Base-by-base conservation (phyloP, 371 early-diverging fungal genomes). In the Gilbertella persicaria region DNA sequence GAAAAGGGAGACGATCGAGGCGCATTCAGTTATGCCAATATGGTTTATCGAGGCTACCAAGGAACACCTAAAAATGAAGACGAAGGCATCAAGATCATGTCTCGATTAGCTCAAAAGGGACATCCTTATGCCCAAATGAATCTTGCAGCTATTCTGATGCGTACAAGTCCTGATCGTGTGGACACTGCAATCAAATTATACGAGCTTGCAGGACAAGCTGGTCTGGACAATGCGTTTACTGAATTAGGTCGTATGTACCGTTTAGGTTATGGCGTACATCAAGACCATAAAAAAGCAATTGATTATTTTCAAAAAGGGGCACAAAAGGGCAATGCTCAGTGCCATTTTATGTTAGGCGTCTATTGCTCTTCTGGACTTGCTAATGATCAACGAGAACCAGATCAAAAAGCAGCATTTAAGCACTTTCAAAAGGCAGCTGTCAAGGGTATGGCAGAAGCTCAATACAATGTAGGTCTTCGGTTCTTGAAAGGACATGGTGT, bases 71-170 rank as follows among this genome's bases (percentile, higher is more conserved):
- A 68, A 28, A 55, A 75, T 26, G 69, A 69, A 47, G 65, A 64
- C 4, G 43, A 58, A 16, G 76, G 70, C 9, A 58, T 71, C 35
- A 28, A 52, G 14, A 56, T 79, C 37, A 46, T 73, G 42, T 71
- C 75, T 1, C 40, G 66, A 33, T 35, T 79, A 13, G 74, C 79
- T 3, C 68, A 66, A 29, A 79, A 73, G 35, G 79, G 76, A 1
- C 74, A 75, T 48, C 76, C 76, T 8, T 64, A 69, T 45, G 75
- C 79, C 23, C 79, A 79, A 60, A 69, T 71, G 70, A 71, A 71
- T 33, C 38, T 79, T 33, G 79, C 79, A 7, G 48, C 72, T n/a
- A 75, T 74, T 23, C 25, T 75, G 10, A 71, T 73, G 68, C 69
- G 75, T 8, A 63, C 66, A 4, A 67, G 69, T 29, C 58, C 71